Evolutionary conservation across 208 protist genomes (phyloP).

Genomic region (Leishmania tropica): DNA sequence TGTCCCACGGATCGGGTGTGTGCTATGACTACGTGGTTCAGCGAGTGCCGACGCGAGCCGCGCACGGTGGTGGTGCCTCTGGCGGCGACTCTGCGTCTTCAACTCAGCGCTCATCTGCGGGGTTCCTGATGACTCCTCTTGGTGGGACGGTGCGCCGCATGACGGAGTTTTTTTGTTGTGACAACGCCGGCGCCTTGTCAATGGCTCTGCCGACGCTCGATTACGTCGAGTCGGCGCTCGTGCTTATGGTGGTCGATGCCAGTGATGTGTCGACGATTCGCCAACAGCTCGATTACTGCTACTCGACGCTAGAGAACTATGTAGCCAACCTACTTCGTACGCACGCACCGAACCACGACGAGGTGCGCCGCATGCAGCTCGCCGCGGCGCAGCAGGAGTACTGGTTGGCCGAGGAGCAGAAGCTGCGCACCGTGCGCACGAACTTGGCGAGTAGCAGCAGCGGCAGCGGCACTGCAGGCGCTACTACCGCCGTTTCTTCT

Average conservation of each 20-base stretch:
- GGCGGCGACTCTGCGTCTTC: neutral
- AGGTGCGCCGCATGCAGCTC: constrained; percentile 71
- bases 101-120: neutral
- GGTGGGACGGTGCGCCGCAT: constrained; percentile 32
- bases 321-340: constrained; percentile 51
- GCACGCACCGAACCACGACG: constrained; percentile 68
- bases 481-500: neutral
- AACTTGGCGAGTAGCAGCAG: constrained; percentile 28
- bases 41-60: constrained; percentile 41
- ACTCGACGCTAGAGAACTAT: constrained; percentile 53
- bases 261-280: constrained; percentile 50
- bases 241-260: constrained; percentile 79
- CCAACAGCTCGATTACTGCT: constrained; percentile 62
- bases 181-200: constrained; percentile 69
- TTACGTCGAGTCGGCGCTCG: constrained; percentile 60
- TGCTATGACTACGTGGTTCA: constrained; percentile 73
- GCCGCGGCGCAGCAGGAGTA: constrained; percentile 62
- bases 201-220: constrained; percentile 73
- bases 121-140: neutral
- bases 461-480: constrained; percentile 3
- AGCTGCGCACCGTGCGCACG: constrained; percentile 19
- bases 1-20: constrained; percentile 64
- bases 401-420: constrained; percentile 60
- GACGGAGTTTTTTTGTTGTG: constrained; percentile 88
- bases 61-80: constrained; percentile 9